phyloP scores from a whole-genome alignment of 164 flowering plant genomes.

The Dillenia turbinata region DNA sequence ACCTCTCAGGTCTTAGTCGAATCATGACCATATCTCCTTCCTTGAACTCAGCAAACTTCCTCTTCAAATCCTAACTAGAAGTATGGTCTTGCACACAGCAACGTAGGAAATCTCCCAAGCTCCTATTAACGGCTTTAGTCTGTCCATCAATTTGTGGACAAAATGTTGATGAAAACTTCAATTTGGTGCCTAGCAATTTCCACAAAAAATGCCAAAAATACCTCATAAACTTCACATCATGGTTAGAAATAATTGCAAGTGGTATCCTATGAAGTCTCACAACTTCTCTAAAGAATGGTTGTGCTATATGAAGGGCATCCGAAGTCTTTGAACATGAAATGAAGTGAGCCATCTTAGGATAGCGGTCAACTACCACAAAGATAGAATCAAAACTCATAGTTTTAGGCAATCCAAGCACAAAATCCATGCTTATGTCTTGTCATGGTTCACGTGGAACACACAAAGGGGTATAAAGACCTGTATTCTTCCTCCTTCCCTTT shows the following conservation, averaged over 20 bases:
- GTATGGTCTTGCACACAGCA: constrained; percentile 4
- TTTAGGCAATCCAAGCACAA: not conserved
- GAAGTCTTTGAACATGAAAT: not conserved
- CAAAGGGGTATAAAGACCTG: not conserved
- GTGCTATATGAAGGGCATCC: not conserved
- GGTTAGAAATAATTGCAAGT: too few species aligned
- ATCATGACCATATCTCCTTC: constrained; percentile 8
- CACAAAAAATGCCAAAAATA: constrained; percentile 2
- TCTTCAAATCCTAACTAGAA: not conserved
- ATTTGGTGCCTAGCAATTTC: not conserved
- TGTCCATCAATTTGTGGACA: not conserved
- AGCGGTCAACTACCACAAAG: not conserved
- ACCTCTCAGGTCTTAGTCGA: too few species aligned
- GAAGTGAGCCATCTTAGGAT: not conserved
- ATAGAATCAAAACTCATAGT: not conserved
- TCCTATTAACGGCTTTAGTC: not conserved
- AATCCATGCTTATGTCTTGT: not conserved
- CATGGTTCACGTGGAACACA: not conserved
- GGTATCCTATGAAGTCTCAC: too few species aligned
- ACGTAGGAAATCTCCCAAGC: constrained; percentile 2
- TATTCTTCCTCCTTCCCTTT: constrained; percentile 4
- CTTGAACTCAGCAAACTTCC: not conserved
- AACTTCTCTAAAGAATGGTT: not conserved
- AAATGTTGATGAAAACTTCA: not conserved
- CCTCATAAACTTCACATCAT: constrained; percentile 3